These are phyloP conservation scores for Flaveria floridana DNA, from an alignment of 140 eudicot species.

Conservation along the genomic window DNA sequence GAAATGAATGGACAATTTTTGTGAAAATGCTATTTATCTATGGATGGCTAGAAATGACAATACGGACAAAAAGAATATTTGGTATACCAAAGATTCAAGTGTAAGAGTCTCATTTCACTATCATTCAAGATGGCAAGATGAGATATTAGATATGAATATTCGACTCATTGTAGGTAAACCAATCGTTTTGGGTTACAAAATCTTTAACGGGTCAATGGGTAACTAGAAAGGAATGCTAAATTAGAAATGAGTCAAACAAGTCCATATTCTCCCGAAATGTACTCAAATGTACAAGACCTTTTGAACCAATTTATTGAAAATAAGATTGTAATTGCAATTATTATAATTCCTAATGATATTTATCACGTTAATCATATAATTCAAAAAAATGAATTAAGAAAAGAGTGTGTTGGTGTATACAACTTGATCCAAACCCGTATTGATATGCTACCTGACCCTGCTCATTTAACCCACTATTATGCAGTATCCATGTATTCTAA, in stretches of 20 bases:
- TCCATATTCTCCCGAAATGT: neutral
- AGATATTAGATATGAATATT: neutral
- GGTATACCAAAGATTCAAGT: neutral
- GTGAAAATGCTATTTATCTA: neutral
- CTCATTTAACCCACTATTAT: neutral
- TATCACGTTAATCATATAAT: neutral
- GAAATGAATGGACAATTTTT: neutral
- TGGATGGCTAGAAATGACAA: neutral
- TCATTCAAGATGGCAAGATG: neutral
- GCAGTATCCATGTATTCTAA: neutral
- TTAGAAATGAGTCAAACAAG: neutral
- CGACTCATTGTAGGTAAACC: neutral
- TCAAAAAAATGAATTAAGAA: neutral
- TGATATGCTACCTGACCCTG: neutral
- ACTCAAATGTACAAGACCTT: neutral
- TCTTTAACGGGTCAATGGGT: slow-evolving; percentile 7
- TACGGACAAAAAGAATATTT: neutral
- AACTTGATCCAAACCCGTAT: neutral
- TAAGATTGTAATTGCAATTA: neutral
- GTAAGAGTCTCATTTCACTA: neutral
- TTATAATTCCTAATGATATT: neutral
- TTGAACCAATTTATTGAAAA: neutral
- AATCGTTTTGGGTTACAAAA: neutral
- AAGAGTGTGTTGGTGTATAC: neutral
- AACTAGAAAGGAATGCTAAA: neutral